phyloP scores from a whole-genome alignment of 2,329 filamentous ascomycete species.

The Colletotrichum gloeosporioides region DNA sequence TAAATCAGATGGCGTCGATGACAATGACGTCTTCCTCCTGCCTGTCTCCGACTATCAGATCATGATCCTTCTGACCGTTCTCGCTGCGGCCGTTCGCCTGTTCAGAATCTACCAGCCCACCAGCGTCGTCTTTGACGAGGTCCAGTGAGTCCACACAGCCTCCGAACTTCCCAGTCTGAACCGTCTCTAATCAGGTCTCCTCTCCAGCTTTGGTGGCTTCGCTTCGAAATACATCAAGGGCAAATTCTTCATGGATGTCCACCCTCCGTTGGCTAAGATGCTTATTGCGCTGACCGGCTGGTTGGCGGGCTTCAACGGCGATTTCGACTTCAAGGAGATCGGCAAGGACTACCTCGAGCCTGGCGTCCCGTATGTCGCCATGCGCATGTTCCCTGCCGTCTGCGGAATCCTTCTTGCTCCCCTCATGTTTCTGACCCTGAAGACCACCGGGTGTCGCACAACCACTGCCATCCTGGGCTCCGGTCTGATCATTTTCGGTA shows the following conservation, averaged over 20 bases:
- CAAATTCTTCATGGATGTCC: slow-evolving; percentile 99
- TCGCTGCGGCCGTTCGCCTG: slow-evolving; percentile 81
- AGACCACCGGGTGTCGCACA: slow-evolving; percentile 87
- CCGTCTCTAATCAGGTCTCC: background rate
- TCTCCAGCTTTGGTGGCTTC: slow-evolving; percentile 88
- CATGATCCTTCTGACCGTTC: slow-evolving; percentile 72
- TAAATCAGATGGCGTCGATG: slow-evolving; percentile 78
- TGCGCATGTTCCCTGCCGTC: slow-evolving; percentile 91
- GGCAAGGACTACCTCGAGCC: slow-evolving; percentile 98
- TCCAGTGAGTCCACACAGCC: slow-evolving; percentile 74
- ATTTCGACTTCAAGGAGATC: slow-evolving; percentile 99
- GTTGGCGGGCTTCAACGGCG: slow-evolving; percentile 91
- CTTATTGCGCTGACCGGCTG: slow-evolving; percentile 94
- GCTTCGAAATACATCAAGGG: slow-evolving; percentile 99
- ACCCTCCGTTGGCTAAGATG: slow-evolving; percentile 95
- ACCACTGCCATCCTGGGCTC: slow-evolving; percentile 84
- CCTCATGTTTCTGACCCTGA: slow-evolving; percentile 92
- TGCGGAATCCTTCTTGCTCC: slow-evolving; percentile 89
- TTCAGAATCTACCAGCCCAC: slow-evolving; percentile 96
- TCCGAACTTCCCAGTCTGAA: background rate
- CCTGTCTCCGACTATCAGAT: slow-evolving; percentile 84
- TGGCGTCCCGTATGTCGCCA: slow-evolving; percentile 93
- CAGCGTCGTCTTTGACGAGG: slow-evolving; percentile 98
- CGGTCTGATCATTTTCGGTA: slow-evolving; percentile 89
- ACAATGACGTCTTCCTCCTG: slow-evolving; percentile 92